Conservation (phyloP, 208 protist genomes). For the Wallacemonas collosoma region DNA sequence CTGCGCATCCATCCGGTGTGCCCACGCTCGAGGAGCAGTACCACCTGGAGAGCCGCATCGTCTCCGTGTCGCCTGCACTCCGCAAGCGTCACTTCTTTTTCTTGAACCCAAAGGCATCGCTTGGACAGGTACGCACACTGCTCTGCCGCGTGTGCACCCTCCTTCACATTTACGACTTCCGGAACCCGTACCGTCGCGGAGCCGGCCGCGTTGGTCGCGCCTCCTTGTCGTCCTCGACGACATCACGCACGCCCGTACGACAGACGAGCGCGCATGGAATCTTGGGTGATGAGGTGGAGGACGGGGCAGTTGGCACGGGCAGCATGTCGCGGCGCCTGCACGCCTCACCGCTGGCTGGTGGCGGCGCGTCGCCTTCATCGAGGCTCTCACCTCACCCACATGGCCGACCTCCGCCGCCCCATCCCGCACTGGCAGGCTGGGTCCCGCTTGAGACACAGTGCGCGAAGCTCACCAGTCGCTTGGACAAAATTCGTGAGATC, state of each 20-base stretch:
- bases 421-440: slow-evolving; percentile 14
- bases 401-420: slow-evolving; percentile 1
- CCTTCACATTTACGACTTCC: slow-evolving; percentile 18
- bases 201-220: neutral
- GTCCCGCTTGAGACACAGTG: slow-evolving; percentile 9
- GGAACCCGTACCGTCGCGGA: slow-evolving; percentile 16
- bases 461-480: slow-evolving; percentile 8
- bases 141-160: slow-evolving; percentile 20
- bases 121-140: slow-evolving; percentile 12
- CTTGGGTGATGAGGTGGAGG: neutral
- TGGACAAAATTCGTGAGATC: slow-evolving; percentile 13
- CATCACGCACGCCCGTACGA: neutral
- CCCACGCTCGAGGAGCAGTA: slow-evolving; percentile 1
- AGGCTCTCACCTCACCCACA: neutral
- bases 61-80: slow-evolving; percentile 11
- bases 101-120: slow-evolving; percentile 11
- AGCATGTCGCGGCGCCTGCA: neutral
- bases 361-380: too few species aligned
- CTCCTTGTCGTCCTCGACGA: neutral
- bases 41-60: slow-evolving; percentile 5
- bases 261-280: neutral
- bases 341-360: slow-evolving; percentile 4
- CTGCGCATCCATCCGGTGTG: neutral
- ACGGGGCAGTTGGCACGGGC: neutral
- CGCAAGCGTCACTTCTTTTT: slow-evolving; percentile 27